phyloP scores from a whole-genome alignment of 2,329 filamentous ascomycete genomes.

The Epichloe baconii region DNA sequence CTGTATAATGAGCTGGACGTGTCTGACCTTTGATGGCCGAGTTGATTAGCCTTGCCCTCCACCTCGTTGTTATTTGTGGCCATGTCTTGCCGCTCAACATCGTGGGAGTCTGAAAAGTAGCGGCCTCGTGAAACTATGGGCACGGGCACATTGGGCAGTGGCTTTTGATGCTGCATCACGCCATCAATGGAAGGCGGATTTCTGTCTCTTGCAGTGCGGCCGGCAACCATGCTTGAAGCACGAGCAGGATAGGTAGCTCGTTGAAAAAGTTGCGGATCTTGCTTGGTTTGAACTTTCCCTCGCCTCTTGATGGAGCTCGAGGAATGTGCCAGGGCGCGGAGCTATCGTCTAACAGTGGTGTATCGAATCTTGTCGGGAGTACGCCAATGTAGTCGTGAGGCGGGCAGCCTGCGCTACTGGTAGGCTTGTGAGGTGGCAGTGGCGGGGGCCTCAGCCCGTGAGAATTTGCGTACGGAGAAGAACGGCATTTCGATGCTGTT shows the following conservation, averaged over 20 bases:
- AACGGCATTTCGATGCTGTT: background rate
- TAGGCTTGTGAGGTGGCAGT: slow-evolving; percentile 5
- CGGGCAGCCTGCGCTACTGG: slow-evolving; percentile 8
- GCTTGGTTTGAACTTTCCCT: background rate
- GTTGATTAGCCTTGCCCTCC: background rate
- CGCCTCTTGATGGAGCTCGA: slow-evolving; percentile 1
- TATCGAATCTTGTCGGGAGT: slow-evolving; percentile 13
- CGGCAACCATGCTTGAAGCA: slow-evolving; percentile 14
- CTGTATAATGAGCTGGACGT: background rate
- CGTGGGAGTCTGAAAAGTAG: background rate
- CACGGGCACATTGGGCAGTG: background rate
- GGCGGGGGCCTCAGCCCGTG: slow-evolving; percentile 1
- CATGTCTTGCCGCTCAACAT: background rate
- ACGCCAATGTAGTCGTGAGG: slow-evolving; percentile 12
- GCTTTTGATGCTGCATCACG: slow-evolving; percentile 7
- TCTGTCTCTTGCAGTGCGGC: slow-evolving; percentile 1
- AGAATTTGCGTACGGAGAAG: slow-evolving; percentile 1
- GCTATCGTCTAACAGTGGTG: slow-evolving; percentile 10
- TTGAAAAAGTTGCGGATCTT: slow-evolving; percentile 3
- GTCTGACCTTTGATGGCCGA: background rate
- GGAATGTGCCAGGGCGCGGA: slow-evolving; percentile 7
- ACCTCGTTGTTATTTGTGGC: background rate
- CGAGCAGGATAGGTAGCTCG: slow-evolving; percentile 13
- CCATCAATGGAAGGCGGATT: slow-evolving; percentile 12
- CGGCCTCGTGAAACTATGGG: background rate